Conservation (phyloP, 352 stramenopile species). For the Phytophthora gonapodyides region DNA sequence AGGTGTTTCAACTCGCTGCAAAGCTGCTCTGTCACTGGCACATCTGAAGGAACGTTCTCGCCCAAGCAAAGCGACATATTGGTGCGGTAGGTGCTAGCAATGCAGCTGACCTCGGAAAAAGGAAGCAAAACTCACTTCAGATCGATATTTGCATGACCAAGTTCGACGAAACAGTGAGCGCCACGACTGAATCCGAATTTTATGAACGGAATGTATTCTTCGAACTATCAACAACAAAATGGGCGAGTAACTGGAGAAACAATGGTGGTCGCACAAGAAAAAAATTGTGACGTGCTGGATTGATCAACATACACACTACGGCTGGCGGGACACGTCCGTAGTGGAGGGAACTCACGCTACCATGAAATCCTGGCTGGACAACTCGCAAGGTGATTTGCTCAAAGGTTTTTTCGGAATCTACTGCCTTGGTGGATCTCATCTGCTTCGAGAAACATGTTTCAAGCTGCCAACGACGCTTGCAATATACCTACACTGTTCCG, state of each 20-base stretch:
- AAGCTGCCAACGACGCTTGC: slow-evolving; percentile 1
- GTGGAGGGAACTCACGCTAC: not conserved
- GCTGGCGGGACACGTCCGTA: slow-evolving; percentile 1
- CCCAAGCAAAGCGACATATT: no score
- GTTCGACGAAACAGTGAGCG: not conserved
- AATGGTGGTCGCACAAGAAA: slow-evolving; percentile 4
- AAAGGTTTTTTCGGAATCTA: not conserved
- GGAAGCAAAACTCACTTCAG: not conserved
- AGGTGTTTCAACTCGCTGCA: no score
- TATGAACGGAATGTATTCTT: not conserved
- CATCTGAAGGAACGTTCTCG: no score
- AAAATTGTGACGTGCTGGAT: slow-evolving; percentile 4
- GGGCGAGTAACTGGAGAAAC: not conserved
- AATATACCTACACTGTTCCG: not conserved
- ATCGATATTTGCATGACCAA: slow-evolving; percentile 1
- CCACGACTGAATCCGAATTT: not conserved
- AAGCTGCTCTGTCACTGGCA: no score
- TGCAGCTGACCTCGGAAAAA: no score
- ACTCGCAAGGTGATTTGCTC: slow-evolving; percentile 4
- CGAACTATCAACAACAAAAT: not conserved
- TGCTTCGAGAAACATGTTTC: not conserved
- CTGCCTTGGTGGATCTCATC: not conserved
- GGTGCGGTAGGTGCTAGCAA: no score
- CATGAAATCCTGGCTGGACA: slow-evolving; percentile 1
- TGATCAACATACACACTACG: not conserved